These are phyloP conservation scores for Paramecium biaurelia DNA, from an alignment of 73 alveolate genomes.

Conservation along the genomic window DNA sequence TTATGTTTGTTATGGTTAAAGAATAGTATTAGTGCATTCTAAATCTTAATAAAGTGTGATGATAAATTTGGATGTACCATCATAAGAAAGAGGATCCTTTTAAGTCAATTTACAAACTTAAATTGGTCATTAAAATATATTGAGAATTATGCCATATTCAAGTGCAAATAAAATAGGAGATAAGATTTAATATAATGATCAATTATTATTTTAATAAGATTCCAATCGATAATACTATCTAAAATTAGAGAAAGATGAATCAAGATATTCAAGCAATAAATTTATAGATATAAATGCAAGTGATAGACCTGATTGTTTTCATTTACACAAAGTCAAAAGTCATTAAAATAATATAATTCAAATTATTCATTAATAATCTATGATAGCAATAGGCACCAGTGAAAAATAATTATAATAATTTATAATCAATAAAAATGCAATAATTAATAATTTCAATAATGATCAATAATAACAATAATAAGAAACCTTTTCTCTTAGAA, in stretches of 20 bases:
- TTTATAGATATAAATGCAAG: conserved; percentile 24
- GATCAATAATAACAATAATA: neutral
- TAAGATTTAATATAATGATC: conserved; percentile 14
- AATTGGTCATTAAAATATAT: neutral
- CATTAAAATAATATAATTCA: conserved; percentile 17
- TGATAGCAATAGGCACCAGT: neutral
- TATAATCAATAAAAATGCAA: neutral
- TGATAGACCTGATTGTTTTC: conserved; percentile 36
- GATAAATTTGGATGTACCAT: neutral
- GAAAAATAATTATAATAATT: neutral
- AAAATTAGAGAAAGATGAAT: conserved; percentile 33
- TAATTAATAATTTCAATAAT: neutral
- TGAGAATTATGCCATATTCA: conserved; percentile 30
- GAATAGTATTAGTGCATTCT: neutral
- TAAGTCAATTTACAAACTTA: neutral
- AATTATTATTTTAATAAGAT: neutral
- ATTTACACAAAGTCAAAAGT: neutral
- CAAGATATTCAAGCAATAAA: neutral
- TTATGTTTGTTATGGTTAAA: conserved; percentile 3
- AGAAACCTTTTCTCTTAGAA: conserved; percentile 6
- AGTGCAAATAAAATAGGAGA: conserved; percentile 38
- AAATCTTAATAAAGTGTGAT: neutral
- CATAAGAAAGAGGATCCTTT: conserved; percentile 37
- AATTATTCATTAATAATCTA: neutral
- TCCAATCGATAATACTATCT: neutral